Conservation (phyloP, 805 yeast genomes). For the Metschnikowia dekortorum region DNA sequence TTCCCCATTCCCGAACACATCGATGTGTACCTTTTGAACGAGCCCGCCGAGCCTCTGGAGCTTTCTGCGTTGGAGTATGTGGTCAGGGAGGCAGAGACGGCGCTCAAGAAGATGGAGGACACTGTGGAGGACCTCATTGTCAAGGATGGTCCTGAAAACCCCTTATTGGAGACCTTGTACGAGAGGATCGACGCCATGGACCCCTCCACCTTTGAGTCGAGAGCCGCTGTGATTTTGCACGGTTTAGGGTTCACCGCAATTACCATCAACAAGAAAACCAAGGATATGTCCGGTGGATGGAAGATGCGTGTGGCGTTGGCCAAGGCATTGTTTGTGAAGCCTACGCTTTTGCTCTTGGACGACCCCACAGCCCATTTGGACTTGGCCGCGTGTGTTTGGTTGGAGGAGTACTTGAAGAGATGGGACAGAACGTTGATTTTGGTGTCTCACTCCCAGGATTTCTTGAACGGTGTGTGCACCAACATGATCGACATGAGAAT, state of each 20-base stretch:
- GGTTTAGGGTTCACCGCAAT: slow-evolving; percentile 93
- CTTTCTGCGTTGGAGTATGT: slow-evolving; percentile 92
- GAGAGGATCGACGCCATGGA: slow-evolving; percentile 96
- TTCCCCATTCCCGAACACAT: slow-evolving; percentile 90
- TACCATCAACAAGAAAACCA: slow-evolving; percentile 90
- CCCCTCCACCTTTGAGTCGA: slow-evolving; percentile 90
- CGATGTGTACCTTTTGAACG: slow-evolving; percentile 90
- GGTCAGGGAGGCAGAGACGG: slow-evolving; percentile 92
- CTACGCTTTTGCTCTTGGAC: slow-evolving; percentile 88
- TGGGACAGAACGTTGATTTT: slow-evolving; percentile 90
- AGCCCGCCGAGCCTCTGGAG: slow-evolving; percentile 95
- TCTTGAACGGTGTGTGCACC: slow-evolving; percentile 97
- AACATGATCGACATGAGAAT: slow-evolving; percentile 97
- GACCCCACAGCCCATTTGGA: slow-evolving; percentile 99
- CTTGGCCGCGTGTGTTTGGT: slow-evolving; percentile 99
- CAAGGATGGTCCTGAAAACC: slow-evolving; percentile 92
- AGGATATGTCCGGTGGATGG: slow-evolving; percentile 99
- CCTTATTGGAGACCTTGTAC: slow-evolving; percentile 77
- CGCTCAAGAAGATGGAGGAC: slow-evolving; percentile 86
- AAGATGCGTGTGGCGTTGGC: slow-evolving; percentile 99
- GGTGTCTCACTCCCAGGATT: slow-evolving; percentile 98
- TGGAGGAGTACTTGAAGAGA: slow-evolving; percentile 94
- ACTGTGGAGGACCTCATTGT: slow-evolving; percentile 85
- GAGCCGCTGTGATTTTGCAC: slow-evolving; percentile 92
- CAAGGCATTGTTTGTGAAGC: slow-evolving; percentile 96